phyloP scores from a whole-genome alignment of 805 yeast species.

The Candida suzukii region DNA sequence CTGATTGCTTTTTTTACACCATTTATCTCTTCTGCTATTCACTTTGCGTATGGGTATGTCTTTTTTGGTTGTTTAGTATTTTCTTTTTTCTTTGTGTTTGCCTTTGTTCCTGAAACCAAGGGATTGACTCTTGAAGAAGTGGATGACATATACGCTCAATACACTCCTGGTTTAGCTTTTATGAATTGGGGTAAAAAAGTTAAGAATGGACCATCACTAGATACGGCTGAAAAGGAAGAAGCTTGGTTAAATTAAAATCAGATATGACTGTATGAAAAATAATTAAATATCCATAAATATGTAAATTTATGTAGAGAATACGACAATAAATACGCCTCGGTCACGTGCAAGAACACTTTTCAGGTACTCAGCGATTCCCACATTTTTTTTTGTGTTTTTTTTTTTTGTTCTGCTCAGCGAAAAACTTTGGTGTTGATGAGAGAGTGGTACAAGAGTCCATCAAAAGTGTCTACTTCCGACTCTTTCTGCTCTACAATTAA shows the following conservation, averaged over 20 bases:
- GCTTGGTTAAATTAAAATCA: neutral
- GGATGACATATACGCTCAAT: constrained; percentile 39
- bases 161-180: constrained; percentile 25
- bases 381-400: no score
- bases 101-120: constrained; percentile 48
- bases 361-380: neutral
- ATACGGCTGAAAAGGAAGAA: neutral
- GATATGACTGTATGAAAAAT: no score
- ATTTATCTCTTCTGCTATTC: constrained; percentile 45
- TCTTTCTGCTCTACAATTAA: no score
- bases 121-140: constrained; percentile 52
- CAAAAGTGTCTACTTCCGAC: no score
- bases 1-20: constrained; percentile 53
- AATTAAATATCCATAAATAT: no score
- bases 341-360: neutral
- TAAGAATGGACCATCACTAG: neutral
- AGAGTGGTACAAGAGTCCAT: no score
- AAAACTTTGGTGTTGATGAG: neutral
- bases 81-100: constrained; percentile 46
- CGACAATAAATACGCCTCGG: neutral
- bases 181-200: constrained; percentile 16
- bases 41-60: constrained; percentile 51
- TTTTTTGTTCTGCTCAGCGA: neutral
- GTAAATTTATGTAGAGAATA: neutral
- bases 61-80: constrained; percentile 50